A percentile compares a stretch with the other conserved stretches of the same genome.
Evolutionary conservation across 495 filamentous ascomycete genomes (phyloP).

Genomic region (Achaetomiella virescens): DNA sequence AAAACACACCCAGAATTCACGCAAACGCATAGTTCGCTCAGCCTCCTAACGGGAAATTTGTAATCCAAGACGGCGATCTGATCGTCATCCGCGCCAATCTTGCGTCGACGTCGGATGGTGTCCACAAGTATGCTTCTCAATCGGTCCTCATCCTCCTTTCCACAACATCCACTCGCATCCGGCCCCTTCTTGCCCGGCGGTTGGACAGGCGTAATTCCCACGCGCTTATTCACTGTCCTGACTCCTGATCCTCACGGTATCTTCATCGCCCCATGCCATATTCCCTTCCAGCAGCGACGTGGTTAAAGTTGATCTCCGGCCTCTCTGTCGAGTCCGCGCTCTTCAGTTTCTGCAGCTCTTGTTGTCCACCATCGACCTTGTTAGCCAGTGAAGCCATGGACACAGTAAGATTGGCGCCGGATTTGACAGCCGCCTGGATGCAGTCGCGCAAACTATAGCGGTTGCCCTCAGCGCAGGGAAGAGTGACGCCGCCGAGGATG

Average conservation of each 20-base stretch:
- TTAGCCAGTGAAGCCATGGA: conserved; percentile 32
- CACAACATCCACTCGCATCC: conserved; percentile 27
- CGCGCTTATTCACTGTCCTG: conserved; percentile 23
- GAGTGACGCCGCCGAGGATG: conserved; percentile 31
- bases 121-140: conserved; percentile 39
- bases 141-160: conserved; percentile 32
- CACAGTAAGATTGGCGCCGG: conserved; percentile 28
- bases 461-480: conserved; percentile 30
- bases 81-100: conserved; percentile 41
- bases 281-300: conserved; percentile 25
- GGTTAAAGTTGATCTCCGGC: conserved; percentile 38
- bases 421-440: conserved; percentile 25
- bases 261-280: conserved; percentile 33
- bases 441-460: conserved; percentile 35
- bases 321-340: conserved; percentile 28
- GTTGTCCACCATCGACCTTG: conserved; percentile 28
- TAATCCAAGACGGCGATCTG: conserved; percentile 39
- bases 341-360: conserved; percentile 30
- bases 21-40: conserved; percentile 39
- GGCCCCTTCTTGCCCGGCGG: conserved; percentile 25
- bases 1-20: conserved; percentile 46
- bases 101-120: conserved; percentile 42
- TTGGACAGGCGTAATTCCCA: conserved; percentile 29
- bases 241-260: conserved; percentile 33
- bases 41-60: conserved; percentile 39